These are phyloP conservation scores for Suhomyces bribrorum DNA, from an alignment of 1,139 yeast genomes.

Conservation along the genomic window DNA sequence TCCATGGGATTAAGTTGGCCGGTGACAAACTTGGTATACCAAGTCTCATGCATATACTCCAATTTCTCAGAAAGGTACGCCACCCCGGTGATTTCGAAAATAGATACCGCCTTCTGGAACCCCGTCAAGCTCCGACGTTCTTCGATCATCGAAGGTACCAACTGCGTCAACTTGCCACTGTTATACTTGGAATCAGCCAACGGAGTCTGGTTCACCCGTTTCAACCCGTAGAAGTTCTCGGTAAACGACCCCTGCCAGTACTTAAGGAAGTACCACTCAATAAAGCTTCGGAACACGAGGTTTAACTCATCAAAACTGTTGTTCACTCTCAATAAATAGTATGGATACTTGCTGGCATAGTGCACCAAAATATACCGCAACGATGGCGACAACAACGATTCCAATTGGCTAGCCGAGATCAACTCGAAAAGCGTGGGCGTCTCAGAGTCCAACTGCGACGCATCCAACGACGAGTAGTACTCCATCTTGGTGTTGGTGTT, in stretches of 20 bases:
- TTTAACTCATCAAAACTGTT: constrained; percentile 79
- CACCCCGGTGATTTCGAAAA: constrained; percentile 63
- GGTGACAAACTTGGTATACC: constrained; percentile 60
- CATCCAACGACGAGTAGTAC: constrained; percentile 77
- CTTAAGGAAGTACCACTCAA: constrained; percentile 72
- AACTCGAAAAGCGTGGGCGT: constrained; percentile 84
- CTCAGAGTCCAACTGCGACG: constrained; percentile 70
- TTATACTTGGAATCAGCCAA: constrained; percentile 33
- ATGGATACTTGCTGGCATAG: constrained; percentile 79
- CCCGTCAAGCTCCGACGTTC: constrained; percentile 54
- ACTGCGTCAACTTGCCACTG: constrained; percentile 37
- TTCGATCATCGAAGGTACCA: constrained; percentile 55
- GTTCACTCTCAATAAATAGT: constrained; percentile 60
- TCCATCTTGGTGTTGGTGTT: constrained; percentile 53
- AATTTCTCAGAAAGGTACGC: constrained; percentile 73
- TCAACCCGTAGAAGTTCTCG: constrained; percentile 89
- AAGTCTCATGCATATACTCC: constrained; percentile 62
- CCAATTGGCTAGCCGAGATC: constrained; percentile 77
- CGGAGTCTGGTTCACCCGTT: constrained; percentile 55
- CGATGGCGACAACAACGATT: constrained; percentile 78
- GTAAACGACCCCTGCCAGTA: constrained; percentile 87
- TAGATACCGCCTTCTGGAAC: constrained; percentile 57
- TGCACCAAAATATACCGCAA: constrained; percentile 77
- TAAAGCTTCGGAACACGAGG: constrained; percentile 56
- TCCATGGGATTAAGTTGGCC: constrained; percentile 41